Evolutionary conservation across 192 early-diverging fungal species (phyloP), one percentile per base, ranked within the genome.

Genomic region (Umbelopsis sp.): DNA sequence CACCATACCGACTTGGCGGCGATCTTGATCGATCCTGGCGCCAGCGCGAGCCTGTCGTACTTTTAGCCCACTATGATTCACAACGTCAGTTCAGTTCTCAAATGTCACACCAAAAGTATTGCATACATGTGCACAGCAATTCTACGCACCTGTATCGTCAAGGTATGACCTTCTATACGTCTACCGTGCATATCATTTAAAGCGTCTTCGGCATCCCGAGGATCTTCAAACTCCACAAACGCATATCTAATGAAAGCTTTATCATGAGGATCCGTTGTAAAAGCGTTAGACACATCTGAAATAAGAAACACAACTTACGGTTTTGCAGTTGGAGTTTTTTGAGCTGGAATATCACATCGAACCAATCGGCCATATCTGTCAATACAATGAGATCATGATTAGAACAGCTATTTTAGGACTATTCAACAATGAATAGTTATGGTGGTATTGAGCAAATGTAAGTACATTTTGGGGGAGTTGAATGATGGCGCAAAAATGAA

Each of bases 161-260:
- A 78, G 34, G 87, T 77, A 75, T 87, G 77, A n/a, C 95, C 95
- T 53, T 93, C 94, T 32, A 98, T 75, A 38, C 88, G 83, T 69
- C 89, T 74, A 53, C 91, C 92, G 74, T 94, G 95, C 95, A 98
- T 94, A 45, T 93, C 94, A 74, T 95, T 85, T 70, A 89, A 95
- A n/a, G 97, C 96, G 77, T 97, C 96, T 22, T 89, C 92, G 25
- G 94, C 94, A 77, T 98, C 97, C 53, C 92, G 85, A 71, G 86
- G 80, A 77, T 97, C 93, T 74, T 96, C 94, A 80, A 91, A 97
- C 85, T 98, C 97, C 49, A 97, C 91, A 88, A 97, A 98, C 16
- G 97, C 96, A 85, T 92, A 97, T 50, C 93, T 95, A 71, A 51
- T 67, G 45, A 22, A 36, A 6, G 16, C 6, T 20, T 36, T 26